Conservation (phyloP, 2,329 filamentous ascomycete species). For the Cladosporium sp. region DNA sequence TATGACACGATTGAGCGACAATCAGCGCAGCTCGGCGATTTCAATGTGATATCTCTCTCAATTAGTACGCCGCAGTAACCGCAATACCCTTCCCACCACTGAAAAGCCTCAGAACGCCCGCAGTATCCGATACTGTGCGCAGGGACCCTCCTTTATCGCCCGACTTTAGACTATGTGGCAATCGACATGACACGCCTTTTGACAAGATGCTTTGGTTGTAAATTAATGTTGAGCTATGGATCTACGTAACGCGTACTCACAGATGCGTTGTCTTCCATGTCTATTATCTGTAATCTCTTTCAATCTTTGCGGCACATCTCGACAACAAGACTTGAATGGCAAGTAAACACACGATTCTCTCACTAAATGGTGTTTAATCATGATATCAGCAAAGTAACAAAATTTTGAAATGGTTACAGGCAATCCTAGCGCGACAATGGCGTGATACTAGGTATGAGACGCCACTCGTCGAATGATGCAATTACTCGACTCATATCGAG, state of each 20-base stretch:
- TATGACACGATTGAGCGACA: constrained; percentile 3
- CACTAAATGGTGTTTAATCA: not conserved
- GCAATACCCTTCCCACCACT: constrained; percentile 11
- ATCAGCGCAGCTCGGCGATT: constrained; percentile 9
- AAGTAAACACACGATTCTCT: not conserved
- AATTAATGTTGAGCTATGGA: not conserved
- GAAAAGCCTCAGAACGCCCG: not conserved
- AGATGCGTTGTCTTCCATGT: not conserved
- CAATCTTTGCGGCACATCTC: not conserved
- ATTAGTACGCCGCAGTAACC: constrained; percentile 11
- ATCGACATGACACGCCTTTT: not conserved
- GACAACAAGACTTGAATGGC: not conserved
- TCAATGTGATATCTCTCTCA: not conserved
- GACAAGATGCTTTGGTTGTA: not conserved
- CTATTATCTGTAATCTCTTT: not conserved
- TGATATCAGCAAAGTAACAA: not conserved
- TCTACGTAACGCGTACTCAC: not conserved
- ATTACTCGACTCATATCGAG: not conserved
- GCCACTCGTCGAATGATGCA: not conserved
- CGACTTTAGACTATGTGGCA: not conserved
- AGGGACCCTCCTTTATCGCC: not conserved
- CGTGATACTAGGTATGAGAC: not conserved
- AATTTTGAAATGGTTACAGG: not conserved
- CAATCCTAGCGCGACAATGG: not conserved
- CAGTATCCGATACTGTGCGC: constrained; percentile 8